Evolutionary conservation across 345 rosid species (phyloP).

Genomic region (Syzygium jambos): DNA sequence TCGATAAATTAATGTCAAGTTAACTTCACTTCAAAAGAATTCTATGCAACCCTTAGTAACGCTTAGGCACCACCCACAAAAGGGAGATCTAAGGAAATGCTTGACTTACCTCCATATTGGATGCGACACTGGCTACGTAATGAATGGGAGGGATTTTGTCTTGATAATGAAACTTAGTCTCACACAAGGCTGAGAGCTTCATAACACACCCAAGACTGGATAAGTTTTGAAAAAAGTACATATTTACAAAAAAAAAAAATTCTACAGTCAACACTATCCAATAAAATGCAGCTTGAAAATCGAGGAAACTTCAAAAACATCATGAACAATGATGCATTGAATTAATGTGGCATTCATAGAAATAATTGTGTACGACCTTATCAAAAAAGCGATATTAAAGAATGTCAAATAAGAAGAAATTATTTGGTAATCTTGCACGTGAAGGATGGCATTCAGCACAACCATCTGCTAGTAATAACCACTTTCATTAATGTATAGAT

Average conservation of each 20-base stretch:
- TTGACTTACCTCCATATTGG: slow-evolving; percentile 55
- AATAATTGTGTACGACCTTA: neutral
- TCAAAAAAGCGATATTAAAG: neutral
- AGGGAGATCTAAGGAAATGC: neutral
- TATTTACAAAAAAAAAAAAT: neutral
- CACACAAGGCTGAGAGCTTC: slow-evolving; percentile 85
- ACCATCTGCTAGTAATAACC: neutral
- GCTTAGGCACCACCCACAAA: neutral
- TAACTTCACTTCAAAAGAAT: neutral
- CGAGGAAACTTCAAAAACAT: neutral
- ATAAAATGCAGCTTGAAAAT: neutral
- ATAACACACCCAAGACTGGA: slow-evolving; percentile 19
- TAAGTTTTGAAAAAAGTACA: slow-evolving; percentile 4
- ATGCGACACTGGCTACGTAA: slow-evolving; percentile 42
- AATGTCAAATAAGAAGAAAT: neutral
- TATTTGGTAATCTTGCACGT: neutral
- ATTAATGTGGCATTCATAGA: neutral
- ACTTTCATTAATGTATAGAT: neutral
- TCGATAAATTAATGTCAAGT: neutral
- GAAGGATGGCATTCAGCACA: neutral
- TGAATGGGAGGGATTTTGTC: slow-evolving; percentile 62
- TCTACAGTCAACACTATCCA: neutral
- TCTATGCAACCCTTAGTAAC: neutral
- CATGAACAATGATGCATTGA: neutral
- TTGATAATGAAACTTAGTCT: slow-evolving; percentile 77